A percentile compares a stretch with the other conserved stretches of the same genome.
phyloP scores from a whole-genome alignment of 2,329 filamentous ascomycete genomes.

The Colletotrichum plurivorum region DNA sequence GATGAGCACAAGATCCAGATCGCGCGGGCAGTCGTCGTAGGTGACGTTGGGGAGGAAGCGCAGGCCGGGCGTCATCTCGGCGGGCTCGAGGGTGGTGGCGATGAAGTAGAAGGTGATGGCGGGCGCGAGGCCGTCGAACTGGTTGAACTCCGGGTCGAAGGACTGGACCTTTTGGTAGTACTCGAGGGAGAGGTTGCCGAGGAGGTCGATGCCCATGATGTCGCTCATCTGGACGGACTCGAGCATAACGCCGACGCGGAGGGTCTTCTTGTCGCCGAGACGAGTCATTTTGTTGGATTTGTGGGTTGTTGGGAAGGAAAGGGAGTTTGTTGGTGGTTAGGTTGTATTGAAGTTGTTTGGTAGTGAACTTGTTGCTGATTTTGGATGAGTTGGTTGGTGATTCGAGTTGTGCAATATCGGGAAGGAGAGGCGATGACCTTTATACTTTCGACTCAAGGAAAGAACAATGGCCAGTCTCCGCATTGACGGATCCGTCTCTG shows the following conservation, averaged over 20 bases:
- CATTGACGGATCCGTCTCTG: conserved; percentile 5
- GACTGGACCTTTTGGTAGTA: conserved; percentile 42
- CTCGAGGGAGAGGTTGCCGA: conserved; percentile 53
- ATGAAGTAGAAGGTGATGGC: conserved; percentile 56
- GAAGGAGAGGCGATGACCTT: neutral
- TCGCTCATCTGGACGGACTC: conserved; percentile 56
- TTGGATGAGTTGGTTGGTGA: neutral
- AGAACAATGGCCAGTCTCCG: conserved; percentile 1
- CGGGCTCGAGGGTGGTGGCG: conserved; percentile 49
- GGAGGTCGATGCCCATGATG: conserved; percentile 55
- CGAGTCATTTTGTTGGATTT: conserved; percentile 18
- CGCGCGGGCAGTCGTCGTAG: conserved; percentile 56
- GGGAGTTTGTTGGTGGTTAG: neutral
- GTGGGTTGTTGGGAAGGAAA: too few species aligned
- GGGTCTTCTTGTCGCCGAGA: conserved; percentile 36
- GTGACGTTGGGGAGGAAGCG: conserved; percentile 53
- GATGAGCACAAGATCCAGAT: conserved; percentile 56
- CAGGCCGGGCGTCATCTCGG: conserved; percentile 50
- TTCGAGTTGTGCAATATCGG: neutral
- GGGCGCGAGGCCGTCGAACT: conserved; percentile 43
- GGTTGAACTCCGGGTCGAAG: conserved; percentile 40
- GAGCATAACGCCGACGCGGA: conserved; percentile 57
- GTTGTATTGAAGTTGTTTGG: too few species aligned
- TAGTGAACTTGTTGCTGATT: neutral
- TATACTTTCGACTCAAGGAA: conserved; percentile 10